Conservation (phyloP, 2,329 filamentous ascomycete species). For the Pyrenophora teres region DNA sequence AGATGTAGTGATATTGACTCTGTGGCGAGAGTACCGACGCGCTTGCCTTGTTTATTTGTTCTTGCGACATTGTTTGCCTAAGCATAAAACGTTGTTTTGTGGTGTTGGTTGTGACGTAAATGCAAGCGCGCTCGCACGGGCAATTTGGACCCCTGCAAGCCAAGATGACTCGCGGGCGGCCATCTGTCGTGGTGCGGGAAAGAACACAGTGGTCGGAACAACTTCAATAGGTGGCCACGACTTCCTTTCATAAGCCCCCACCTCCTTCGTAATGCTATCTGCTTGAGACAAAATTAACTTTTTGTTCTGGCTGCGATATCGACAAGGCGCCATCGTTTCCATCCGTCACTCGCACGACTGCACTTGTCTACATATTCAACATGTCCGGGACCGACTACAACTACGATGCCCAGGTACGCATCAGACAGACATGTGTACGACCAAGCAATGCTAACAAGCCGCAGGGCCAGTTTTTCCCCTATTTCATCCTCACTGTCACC, state of each 20-base stretch:
- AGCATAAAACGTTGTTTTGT: too few relatives aligned
- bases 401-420: slow-evolving; percentile 85
- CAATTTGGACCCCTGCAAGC: slow-evolving; percentile 15
- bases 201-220: slow-evolving; percentile 40
- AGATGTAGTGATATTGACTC: background rate
- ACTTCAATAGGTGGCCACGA: slow-evolving; percentile 29
- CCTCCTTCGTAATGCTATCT: slow-evolving; percentile 26
- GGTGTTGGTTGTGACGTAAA: slow-evolving; percentile 16
- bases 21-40: too few relatives aligned
- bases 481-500: slow-evolving; percentile 92
- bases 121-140: slow-evolving; percentile 9
- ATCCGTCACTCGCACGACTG: slow-evolving; percentile 23
- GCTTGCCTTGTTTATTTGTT: background rate
- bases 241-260: slow-evolving; percentile 34
- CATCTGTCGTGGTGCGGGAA: slow-evolving; percentile 26
- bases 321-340: slow-evolving; percentile 19
- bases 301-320: slow-evolving; percentile 22
- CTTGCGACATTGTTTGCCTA: background rate
- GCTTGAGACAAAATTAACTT: slow-evolving; percentile 18
- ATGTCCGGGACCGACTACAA: slow-evolving; percentile 78
- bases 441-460: slow-evolving; percentile 17
- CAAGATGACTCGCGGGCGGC: slow-evolving; percentile 26
- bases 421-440: slow-evolving; percentile 2
- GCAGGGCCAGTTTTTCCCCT: slow-evolving; percentile 96
- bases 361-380: slow-evolving; percentile 26